Conservation (phyloP, 148 eudicot genomes). For the Mesembryanthemum crystallinum region DNA sequence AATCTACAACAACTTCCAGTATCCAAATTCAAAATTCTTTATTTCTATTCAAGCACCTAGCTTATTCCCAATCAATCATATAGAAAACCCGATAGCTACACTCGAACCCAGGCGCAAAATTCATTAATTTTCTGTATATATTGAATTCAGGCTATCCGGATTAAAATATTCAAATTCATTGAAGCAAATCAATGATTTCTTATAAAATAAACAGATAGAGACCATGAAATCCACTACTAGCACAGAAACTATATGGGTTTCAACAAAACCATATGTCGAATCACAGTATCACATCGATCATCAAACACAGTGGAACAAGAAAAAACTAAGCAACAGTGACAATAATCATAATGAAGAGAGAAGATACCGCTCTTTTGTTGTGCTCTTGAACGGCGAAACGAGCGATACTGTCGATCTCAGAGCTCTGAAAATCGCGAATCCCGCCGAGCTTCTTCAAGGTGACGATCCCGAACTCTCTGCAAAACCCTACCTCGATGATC, state of each 20-base stretch:
- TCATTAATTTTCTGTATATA: too few relatives aligned
- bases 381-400: conserved; percentile 57
- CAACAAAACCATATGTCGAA: too few relatives aligned
- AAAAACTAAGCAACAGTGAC: not conserved
- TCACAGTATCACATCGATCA: not conserved
- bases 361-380: conserved; percentile 46
- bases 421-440: conserved; percentile 19
- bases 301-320: not conserved
- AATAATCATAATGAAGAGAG: not conserved
- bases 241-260: not conserved
- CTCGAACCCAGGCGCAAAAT: too few relatives aligned
- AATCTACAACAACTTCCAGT: not conserved
- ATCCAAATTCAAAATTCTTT: not conserved
- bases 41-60: not conserved
- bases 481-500: conserved; percentile 34
- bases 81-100: too few relatives aligned
- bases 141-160: too few relatives aligned
- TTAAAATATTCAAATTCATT: too few relatives aligned
- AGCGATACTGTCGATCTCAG: conserved; percentile 44
- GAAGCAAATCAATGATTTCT: too few relatives aligned
- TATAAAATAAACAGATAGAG: not conserved
- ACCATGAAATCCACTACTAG: too few relatives aligned
- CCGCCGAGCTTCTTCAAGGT: conserved; percentile 41
- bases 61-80: not conserved
- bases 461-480: conserved; percentile 35